A percentile compares a stretch with the other conserved stretches of the same genome.
These are phyloP conservation scores for Psidium guajava DNA, from an alignment of 345 rosid genomes.

Conservation along the genomic window DNA sequence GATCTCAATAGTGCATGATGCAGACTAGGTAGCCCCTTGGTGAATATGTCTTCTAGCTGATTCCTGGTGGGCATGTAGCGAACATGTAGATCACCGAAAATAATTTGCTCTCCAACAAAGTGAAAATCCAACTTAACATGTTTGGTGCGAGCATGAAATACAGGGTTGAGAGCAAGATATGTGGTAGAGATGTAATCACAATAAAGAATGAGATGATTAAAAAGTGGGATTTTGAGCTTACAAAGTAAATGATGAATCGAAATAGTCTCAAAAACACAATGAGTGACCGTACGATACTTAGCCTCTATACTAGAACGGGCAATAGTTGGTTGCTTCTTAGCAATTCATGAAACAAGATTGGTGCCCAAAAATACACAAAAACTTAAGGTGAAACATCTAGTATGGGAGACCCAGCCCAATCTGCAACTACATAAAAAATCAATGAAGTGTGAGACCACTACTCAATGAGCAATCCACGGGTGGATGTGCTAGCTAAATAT, in stretches of 20 bases:
- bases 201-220: neutral
- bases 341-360: neutral
- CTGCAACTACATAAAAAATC: neutral
- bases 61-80: rapidly evolving
- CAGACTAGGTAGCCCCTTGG: neutral
- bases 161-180: neutral
- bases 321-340: no score
- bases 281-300: no score
- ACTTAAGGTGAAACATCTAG: neutral
- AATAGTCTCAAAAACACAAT: no score
- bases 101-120: neutral
- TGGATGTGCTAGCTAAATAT: neutral
- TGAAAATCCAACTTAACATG: neutral
- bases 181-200: neutral
- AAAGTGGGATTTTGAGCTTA: neutral
- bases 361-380: no score
- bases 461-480: neutral
- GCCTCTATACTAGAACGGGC: no score
- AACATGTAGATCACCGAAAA: neutral
- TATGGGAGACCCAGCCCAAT: neutral
- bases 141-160: neutral
- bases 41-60: neutral
- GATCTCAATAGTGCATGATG: no score
- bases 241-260: no score
- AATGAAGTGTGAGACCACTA: neutral